Percentiles rank a stretch among this genome's conserved stretches.
phyloP scores from a whole-genome alignment of 176 grass and related monocot species.

The Avena sativa region DNA sequence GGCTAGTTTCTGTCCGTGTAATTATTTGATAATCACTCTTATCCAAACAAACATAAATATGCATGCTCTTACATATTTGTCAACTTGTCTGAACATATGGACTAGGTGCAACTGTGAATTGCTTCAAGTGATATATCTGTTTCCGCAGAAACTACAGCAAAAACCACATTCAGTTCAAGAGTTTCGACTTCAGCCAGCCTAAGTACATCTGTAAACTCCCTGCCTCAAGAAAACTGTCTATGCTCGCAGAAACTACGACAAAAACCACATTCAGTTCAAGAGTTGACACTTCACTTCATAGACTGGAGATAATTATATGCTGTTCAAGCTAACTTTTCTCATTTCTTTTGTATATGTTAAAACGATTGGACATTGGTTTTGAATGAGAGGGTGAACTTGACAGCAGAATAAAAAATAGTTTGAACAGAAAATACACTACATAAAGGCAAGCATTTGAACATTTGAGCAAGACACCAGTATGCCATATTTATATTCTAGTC shows the following conservation, averaged over 20 bases:
- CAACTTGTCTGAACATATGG: not conserved
- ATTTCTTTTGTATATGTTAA: not conserved
- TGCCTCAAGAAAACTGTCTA: not conserved
- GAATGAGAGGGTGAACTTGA: not conserved
- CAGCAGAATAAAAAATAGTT: not conserved
- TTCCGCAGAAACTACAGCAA: not conserved
- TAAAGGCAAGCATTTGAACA: not conserved
- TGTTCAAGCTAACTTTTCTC: not conserved
- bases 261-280: not conserved
- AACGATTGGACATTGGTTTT: not conserved
- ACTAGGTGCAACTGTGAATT: not conserved
- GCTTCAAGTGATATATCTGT: not conserved
- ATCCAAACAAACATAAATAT: not conserved
- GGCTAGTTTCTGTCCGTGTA: not conserved
- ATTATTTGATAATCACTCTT: not conserved
- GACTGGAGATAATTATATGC: too few species aligned
- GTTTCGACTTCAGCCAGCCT: not conserved
- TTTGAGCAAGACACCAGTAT: not conserved
- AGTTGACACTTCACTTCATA: not conserved
- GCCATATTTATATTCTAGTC: not conserved
- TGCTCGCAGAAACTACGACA: not conserved
- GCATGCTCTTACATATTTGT: not conserved
- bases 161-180: conserved; percentile 1
- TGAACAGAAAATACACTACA: not conserved
- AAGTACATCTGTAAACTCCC: not conserved